Percentiles rank a stretch among this genome's conserved stretches.
Evolutionary conservation across 2,329 filamentous ascomycete species (phyloP).

Genomic region (Xenoacremonium recifei): DNA sequence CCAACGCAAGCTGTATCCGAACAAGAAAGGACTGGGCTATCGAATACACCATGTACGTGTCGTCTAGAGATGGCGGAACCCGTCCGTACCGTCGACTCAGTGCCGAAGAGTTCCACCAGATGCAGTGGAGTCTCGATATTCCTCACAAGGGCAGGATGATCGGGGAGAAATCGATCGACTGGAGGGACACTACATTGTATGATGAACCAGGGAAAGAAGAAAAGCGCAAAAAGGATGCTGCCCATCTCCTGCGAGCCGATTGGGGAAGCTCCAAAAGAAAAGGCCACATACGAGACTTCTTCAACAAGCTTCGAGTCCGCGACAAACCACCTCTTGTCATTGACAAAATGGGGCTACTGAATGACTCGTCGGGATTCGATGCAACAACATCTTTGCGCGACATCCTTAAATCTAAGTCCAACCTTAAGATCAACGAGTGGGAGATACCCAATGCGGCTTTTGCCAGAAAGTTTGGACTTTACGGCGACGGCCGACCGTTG

Average conservation of each 20-base stretch:
- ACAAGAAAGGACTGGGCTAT: conserved; percentile 42
- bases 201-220: neutral
- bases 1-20: conserved; percentile 28
- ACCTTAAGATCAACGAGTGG: conserved; percentile 27
- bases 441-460: conserved; percentile 44
- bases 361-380: conserved; percentile 1
- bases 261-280: conserved; percentile 1
- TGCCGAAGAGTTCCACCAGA: conserved; percentile 39
- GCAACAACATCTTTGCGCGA: conserved; percentile 5
- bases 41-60: conserved; percentile 42
- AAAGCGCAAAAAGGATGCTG: neutral
- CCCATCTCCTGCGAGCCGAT: neutral
- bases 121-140: conserved; percentile 36
- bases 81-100: conserved; percentile 35
- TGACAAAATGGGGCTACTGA: neutral
- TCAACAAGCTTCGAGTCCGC: conserved; percentile 7
- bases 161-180: conserved; percentile 28
- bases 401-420: conserved; percentile 10
- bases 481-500: conserved; percentile 30
- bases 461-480: conserved; percentile 40
- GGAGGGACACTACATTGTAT: conserved; percentile 9
- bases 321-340: conserved; percentile 3
- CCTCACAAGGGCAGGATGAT: conserved; percentile 30
- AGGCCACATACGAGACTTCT: conserved; percentile 8
- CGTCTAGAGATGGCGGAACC: conserved; percentile 37